phyloP scores from a whole-genome alignment of 441 rosid genomes.

The Aleurites moluccanus region DNA sequence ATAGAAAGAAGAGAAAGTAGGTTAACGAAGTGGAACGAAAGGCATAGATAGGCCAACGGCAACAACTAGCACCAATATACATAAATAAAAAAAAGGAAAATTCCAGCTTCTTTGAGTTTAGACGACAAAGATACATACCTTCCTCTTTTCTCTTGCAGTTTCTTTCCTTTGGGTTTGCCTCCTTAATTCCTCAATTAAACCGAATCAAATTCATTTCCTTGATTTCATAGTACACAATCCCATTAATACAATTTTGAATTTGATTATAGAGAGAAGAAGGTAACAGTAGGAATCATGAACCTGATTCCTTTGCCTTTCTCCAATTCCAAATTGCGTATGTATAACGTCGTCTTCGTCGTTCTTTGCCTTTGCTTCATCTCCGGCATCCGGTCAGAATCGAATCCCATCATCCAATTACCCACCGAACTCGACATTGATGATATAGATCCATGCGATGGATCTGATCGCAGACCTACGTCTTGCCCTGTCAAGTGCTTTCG shows the following conservation, averaged over 20 bases:
- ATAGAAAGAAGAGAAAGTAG: too few relatives aligned
- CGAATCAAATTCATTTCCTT: background rate
- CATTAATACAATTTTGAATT: background rate
- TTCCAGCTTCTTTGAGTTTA: too few relatives aligned
- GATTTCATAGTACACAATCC: background rate
- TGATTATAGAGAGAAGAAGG: background rate
- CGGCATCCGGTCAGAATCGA: background rate
- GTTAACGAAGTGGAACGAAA: too few relatives aligned
- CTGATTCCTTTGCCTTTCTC: background rate
- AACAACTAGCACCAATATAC: too few relatives aligned
- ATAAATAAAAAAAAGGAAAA: too few relatives aligned
- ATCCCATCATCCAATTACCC: conserved; percentile 5
- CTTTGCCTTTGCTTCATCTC: background rate
- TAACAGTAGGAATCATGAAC: background rate
- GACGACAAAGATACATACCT: too few relatives aligned
- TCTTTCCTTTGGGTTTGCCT: too few relatives aligned
- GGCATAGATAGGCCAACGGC: too few relatives aligned
- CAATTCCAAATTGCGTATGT: background rate
- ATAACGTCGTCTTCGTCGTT: background rate
- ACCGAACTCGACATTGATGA: conserved; percentile 13
- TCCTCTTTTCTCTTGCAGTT: too few relatives aligned
- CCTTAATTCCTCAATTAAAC: too few relatives aligned
- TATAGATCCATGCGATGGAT: conserved; percentile 32
- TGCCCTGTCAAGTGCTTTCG: conserved; percentile 81
- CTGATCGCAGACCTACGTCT: conserved; percentile 20